Evolutionary conservation across 257 asterid species (phyloP), one percentile per base, ranked within the genome.

Genomic region (Paulownia fortunei): DNA sequence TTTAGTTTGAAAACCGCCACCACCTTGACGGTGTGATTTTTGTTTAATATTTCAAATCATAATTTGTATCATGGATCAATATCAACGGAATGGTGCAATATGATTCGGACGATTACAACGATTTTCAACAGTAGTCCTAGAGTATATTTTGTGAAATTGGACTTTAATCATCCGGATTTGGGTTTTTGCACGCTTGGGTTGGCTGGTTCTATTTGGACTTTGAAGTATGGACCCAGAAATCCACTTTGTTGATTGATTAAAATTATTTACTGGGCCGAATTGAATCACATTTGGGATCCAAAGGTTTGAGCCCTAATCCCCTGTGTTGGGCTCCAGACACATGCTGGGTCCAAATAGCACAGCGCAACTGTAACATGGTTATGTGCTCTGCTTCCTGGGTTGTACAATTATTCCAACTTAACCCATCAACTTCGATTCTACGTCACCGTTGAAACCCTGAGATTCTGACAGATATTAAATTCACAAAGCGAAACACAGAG

Each of bases 391-490:
- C 66, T 0, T 72, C 8, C 5, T 0, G 10, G 7, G 5, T 71
- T 77, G 85, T 81, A 71, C 85, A 1, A 18, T 61, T 56, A 15
- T 77, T 73, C 82, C 85, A 49, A 49, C 74, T 74, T 16, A 64
- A n/a, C 64, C 67, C 79, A 46, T 59, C 74, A 56, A 24, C 71
- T 49, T 62, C 63, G 73, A 19, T 72, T 73, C 83, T 61, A 52
- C 63, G 79, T 51, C 32, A 56, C 79, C 77, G 79, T 72, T 72
- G 82, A 73, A 61, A 54, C 76, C 54, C 72, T 11, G 41, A 37
- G 76, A 76, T 73, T 37, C 63, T 56, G 36, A 26, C 74, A 81
- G 80, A 81, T 82, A 83, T 82, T 56, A 78, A 61, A 73, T 4
- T 69, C 69, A 21, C 82, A 56, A 11, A 64, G 58, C 77, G 18